Conservation (phyloP, 139 green algal genomes). For the Asterochloris sp. region DNA sequence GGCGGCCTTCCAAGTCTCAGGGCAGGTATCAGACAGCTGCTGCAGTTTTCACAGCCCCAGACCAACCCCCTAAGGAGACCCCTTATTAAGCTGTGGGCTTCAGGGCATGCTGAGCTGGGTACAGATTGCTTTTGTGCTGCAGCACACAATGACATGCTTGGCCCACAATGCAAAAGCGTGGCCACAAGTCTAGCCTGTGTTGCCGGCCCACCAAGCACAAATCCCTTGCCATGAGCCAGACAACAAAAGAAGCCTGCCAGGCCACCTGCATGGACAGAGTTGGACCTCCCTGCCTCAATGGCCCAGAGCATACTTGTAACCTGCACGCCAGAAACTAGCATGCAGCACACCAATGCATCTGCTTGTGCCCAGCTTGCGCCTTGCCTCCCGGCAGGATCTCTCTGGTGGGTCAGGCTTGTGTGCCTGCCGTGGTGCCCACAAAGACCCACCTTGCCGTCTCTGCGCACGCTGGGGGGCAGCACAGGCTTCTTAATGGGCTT, state of each 20-base stretch:
- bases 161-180: not conserved
- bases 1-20: not conserved
- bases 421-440: not conserved
- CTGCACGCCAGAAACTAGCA: not conserved
- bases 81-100: not conserved
- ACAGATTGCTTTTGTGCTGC: not conserved
- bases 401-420: not conserved
- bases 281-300: not conserved
- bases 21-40: not conserved
- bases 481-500: constrained; percentile 15
- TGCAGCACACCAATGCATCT: too few relatives aligned
- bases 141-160: not conserved
- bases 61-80: not conserved
- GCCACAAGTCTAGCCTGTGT: not conserved
- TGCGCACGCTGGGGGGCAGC: constrained; percentile 1
- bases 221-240: too few relatives aligned
- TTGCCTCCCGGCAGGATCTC: not conserved
- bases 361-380: too few relatives aligned
- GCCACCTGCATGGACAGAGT: not conserved
- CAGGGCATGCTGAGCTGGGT: not conserved
- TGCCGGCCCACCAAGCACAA: too few relatives aligned
- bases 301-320: not conserved
- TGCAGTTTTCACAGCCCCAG: not conserved
- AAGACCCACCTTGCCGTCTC: not conserved
- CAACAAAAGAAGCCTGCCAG: too few relatives aligned